Evolutionary conservation across 176 grass and related monocot species (phyloP), one percentile per base, ranked within the genome.

Genomic region (Aegilops umbellulata): DNA sequence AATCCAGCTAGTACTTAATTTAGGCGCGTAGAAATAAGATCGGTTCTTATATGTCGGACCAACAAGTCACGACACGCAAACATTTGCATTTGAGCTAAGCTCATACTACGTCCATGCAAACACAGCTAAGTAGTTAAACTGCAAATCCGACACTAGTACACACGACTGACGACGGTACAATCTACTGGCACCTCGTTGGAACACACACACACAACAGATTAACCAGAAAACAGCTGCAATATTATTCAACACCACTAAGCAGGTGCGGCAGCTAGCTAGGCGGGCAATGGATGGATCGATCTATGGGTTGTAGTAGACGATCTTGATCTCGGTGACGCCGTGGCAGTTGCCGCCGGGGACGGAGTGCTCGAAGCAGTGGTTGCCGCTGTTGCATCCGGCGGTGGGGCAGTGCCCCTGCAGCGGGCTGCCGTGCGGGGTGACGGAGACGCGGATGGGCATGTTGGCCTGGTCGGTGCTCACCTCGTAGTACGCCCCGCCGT

Each of bases 301-400:
- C 20, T 74, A 74, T 13, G 74, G 22, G 34, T 3, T 17, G 85
- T 80, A 87, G 81, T 70, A 91, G 68, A 91, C 65, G 85, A 91
- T 17, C 85, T 91, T 91, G 8, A 91, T 79, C 89, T 91, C 89
- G 69, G 87, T 20, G 36, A 84, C 89, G 77, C 65, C 79, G 13
- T 41, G 34, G 85, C 85, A 91, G 42, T 69, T 49, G 1, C 89
- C 85, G 13, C 81, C 78, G 17, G 85, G 58, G 49, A 87, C 90
- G 74, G 46, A 64, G 80, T 58, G 23, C 7, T 10, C 10, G 26
- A 69, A 79, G 76, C 84, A 86, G 31, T 39, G 67, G 51, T 68
- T 78, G 49, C 55, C 23, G 15, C 23, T 36, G 76, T 51, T 38
- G 84, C 84, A 86, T 0, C 84, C 84, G 76, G 64, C 76, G 49